phyloP scores from a whole-genome alignment of 108 stramenopile species.

The Hondaea fermentalgiana region DNA sequence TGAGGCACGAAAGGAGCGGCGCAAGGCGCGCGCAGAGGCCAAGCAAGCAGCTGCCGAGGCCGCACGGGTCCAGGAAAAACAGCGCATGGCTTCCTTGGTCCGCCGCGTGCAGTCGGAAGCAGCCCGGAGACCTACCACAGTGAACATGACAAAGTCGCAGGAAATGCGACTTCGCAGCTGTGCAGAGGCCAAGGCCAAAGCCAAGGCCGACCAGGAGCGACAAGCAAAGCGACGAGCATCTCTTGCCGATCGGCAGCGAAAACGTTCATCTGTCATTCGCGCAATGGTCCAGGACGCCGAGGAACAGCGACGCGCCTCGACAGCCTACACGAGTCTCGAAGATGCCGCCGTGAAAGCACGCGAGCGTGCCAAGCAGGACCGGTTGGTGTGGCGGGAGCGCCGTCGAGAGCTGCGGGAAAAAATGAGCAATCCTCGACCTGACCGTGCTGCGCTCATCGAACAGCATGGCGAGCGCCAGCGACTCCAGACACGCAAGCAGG shows the following conservation, averaged over 20 bases:
- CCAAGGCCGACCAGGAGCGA: background rate
- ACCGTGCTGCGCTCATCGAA: background rate
- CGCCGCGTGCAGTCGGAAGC: background rate
- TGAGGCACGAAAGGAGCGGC: background rate
- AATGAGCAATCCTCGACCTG: background rate
- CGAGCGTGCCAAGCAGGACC: background rate
- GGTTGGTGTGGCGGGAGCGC: background rate
- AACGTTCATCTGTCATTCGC: background rate
- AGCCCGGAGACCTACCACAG: background rate
- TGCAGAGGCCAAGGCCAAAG: background rate
- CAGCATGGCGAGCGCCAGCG: background rate
- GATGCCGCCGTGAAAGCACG: background rate
- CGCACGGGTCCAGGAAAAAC: background rate
- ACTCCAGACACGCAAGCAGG: background rate
- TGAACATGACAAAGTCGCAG: slow-evolving; percentile 6
- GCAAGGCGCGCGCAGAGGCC: background rate
- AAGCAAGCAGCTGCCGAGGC: background rate
- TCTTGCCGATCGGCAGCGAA: background rate
- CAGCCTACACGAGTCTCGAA: background rate
- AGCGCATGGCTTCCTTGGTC: background rate
- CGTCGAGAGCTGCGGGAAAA: background rate
- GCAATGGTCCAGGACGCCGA: background rate
- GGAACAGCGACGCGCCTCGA: background rate
- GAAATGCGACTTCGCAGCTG: background rate
- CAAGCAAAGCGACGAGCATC: background rate